Percentiles rank a stretch among this genome's conserved stretches.
Conservation (phyloP, 2,329 filamentous ascomycete genomes). For the Hawksworthiomyces lignivorus region DNA sequence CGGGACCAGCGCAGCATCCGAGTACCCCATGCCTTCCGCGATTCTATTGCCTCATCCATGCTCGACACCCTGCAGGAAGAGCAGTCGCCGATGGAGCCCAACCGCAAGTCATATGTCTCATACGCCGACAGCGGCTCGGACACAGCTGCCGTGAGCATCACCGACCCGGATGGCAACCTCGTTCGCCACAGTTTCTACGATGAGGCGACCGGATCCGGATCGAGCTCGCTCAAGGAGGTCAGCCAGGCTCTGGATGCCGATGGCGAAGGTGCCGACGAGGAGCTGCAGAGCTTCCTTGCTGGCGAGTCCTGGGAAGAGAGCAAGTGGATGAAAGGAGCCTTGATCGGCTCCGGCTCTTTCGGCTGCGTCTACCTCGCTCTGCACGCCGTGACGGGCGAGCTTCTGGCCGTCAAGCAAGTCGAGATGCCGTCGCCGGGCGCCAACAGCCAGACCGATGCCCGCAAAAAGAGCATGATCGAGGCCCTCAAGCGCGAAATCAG, state of each 20-base stretch:
- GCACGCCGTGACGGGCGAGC: constrained; percentile 91
- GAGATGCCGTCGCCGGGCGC: constrained; percentile 74
- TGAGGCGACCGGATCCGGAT: constrained; percentile 57
- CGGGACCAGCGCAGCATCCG: constrained; percentile 34
- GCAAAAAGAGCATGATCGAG: constrained; percentile 97
- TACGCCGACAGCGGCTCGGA: constrained; percentile 71
- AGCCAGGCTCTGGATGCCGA: constrained; percentile 82
- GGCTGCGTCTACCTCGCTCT: constrained; percentile 92
- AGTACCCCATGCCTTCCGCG: constrained; percentile 60
- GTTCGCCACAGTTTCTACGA: constrained; percentile 77
- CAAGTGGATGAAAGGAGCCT: constrained; percentile 98
- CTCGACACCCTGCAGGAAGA: constrained; percentile 90
- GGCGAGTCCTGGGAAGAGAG: constrained; percentile 93
- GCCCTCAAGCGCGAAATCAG: constrained; percentile 95
- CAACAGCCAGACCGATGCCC: constrained; percentile 73
- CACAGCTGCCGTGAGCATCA: constrained; percentile 60
- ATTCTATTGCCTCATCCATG: constrained; percentile 82
- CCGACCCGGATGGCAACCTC: constrained; percentile 66
- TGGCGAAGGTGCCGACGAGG: constrained; percentile 84
- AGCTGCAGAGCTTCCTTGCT: constrained; percentile 80
- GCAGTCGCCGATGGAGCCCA: constrained; percentile 69
- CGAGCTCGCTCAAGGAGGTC: constrained; percentile 73
- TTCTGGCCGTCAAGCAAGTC: constrained; percentile 97
- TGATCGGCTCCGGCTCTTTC: constrained; percentile 96
- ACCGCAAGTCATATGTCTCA: constrained; percentile 93